A percentile compares a stretch with the other conserved stretches of the same genome.
Conservation (phyloP, 768 basidiomycete species). For the Gymnopilus dilepis region DNA sequence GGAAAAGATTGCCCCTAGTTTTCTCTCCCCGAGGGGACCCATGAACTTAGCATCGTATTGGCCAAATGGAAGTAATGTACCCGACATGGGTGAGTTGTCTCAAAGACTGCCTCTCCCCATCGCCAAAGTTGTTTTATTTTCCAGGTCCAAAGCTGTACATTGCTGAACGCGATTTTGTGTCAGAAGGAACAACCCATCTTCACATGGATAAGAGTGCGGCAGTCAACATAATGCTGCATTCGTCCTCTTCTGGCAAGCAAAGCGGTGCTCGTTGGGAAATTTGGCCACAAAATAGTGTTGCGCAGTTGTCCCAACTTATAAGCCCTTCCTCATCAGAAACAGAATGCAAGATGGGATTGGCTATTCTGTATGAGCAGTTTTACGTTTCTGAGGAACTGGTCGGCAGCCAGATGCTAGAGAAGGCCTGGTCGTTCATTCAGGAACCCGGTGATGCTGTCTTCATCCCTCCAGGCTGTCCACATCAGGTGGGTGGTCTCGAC, state of each 20-base stretch:
- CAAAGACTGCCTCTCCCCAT: not conserved
- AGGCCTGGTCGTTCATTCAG: not conserved
- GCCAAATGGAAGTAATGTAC: not conserved
- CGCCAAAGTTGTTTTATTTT: not conserved
- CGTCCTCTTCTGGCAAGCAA: not conserved
- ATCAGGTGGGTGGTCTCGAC: not conserved
- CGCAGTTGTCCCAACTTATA: not conserved
- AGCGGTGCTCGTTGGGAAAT: not conserved
- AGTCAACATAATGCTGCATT: constrained; percentile 14
- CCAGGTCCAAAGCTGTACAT: not conserved
- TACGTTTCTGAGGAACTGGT: not conserved
- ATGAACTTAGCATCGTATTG: constrained; percentile 2
- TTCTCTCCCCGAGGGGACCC: not conserved
- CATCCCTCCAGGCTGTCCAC: not conserved
- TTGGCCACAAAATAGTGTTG: not conserved
- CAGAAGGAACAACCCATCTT: constrained; percentile 7
- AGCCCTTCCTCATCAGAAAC: not conserved
- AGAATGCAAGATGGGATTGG: not conserved
- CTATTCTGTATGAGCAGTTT: not conserved
- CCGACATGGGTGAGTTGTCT: not conserved
- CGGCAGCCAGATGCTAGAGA: too few species aligned
- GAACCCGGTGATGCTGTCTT: not conserved
- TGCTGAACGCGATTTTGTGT: not conserved
- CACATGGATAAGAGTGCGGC: constrained; percentile 17
- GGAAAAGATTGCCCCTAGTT: not conserved